phyloP scores from a whole-genome alignment of 176 grass and related monocot genomes.

The Otatea glauca region DNA sequence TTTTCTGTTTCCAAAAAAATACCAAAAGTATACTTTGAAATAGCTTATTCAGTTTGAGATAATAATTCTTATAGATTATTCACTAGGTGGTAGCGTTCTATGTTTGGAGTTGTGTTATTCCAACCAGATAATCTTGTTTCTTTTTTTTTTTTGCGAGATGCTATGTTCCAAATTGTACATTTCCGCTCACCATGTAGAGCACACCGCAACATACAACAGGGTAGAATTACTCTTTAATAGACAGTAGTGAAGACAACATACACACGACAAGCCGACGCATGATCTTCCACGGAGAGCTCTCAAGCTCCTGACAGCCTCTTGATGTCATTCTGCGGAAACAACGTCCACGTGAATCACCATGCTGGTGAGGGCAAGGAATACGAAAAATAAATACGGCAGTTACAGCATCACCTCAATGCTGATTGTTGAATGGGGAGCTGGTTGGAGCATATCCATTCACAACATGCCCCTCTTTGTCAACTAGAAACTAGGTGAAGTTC shows the following conservation, averaged over 20 bases:
- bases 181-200: background rate
- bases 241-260: background rate
- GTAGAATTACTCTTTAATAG: background rate
- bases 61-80: conserved; percentile 56
- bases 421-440: conserved; percentile 34
- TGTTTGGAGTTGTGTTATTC: conserved; percentile 27
- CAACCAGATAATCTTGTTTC: conserved; percentile 5
- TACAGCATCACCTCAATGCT: conserved; percentile 57
- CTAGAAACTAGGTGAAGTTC: conserved; percentile 69
- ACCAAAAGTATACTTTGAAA: conserved; percentile 44
- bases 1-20: conserved; percentile 37
- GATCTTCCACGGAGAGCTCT: conserved; percentile 14
- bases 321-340: conserved; percentile 61
- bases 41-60: conserved; percentile 49
- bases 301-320: conserved; percentile 55
- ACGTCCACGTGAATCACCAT: conserved; percentile 9
- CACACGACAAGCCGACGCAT: background rate
- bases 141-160: background rate
- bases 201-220: background rate
- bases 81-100: conserved; percentile 5
- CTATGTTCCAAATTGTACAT: background rate
- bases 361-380: background rate
- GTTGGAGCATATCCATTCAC: conserved; percentile 58
- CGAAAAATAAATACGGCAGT: background rate
- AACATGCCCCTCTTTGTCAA: conserved; percentile 64